Percentiles rank a stretch among this genome's conserved stretches.
phyloP scores from a whole-genome alignment of 2,329 filamentous ascomycete genomes.

The Diaporthe helianthi region DNA sequence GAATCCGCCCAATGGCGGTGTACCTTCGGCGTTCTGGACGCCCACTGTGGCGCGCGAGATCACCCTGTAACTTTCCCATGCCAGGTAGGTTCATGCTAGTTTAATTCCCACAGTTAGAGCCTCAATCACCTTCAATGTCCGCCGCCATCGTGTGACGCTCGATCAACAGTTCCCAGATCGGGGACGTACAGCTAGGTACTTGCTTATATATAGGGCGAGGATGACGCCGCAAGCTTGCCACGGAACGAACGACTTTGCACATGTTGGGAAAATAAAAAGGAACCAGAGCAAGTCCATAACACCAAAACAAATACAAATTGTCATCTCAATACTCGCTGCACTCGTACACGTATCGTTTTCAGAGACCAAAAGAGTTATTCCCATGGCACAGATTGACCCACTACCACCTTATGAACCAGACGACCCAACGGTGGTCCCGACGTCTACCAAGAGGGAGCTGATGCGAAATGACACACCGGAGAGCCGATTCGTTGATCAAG shows the following conservation, averaged over 20 bases:
- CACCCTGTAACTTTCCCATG: not conserved
- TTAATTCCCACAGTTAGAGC: constrained; percentile 19
- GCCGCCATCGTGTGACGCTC: constrained; percentile 11
- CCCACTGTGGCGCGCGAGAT: constrained; percentile 17
- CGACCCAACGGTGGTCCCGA: not conserved
- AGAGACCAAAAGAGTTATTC: not conserved
- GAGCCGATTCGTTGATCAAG: not conserved
- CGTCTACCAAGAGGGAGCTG: not conserved
- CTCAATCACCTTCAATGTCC: constrained; percentile 21
- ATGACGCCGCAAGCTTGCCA: not conserved
- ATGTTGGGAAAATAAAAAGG: not conserved
- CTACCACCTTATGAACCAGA: not conserved
- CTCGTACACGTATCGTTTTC: not conserved
- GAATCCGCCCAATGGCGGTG: not conserved
- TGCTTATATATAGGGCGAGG: not conserved
- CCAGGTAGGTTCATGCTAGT: constrained; percentile 10
- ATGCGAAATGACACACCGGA: not conserved
- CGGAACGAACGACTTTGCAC: not conserved
- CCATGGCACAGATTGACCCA: not conserved
- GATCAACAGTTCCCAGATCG: not conserved
- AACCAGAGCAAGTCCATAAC: not conserved
- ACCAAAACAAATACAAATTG: not conserved
- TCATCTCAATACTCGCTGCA: not conserved
- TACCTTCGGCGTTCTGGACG: not conserved
- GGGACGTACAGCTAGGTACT: not conserved